Evolutionary conservation across 139 green algal species (phyloP).

Genomic region (Tetradesmus obliquus): DNA sequence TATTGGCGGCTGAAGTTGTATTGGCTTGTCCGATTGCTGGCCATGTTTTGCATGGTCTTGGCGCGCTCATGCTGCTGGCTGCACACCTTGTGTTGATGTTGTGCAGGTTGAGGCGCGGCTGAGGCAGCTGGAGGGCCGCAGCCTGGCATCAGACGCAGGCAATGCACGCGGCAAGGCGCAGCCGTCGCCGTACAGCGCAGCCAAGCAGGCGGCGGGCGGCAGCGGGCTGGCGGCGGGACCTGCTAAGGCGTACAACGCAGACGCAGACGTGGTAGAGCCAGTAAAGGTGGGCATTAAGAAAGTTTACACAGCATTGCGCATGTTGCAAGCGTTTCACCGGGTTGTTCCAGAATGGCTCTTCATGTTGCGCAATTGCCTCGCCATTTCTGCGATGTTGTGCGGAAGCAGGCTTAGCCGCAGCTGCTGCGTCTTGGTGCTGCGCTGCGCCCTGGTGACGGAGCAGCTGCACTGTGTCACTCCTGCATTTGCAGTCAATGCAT

Average conservation of each 20-base stretch:
- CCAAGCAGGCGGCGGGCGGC: conserved; percentile 58
- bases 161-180: conserved; percentile 64
- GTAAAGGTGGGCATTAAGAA: conserved; percentile 40
- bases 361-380: not conserved
- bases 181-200: conserved; percentile 76
- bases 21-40: not conserved
- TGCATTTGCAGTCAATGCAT: not conserved
- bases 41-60: not conserved
- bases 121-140: conserved; percentile 92
- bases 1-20: not conserved
- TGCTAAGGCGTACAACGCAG: conserved; percentile 87
- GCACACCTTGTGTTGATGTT: not conserved
- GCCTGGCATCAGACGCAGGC: conserved; percentile 69
- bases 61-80: not conserved
- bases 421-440: not conserved
- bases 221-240: conserved; percentile 55
- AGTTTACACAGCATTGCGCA: not conserved
- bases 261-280: conserved; percentile 75
- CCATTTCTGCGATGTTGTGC: not conserved
- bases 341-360: not conserved
- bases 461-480: not conserved
- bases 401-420: not conserved
- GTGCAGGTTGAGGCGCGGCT: conserved; percentile 92
- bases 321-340: not conserved
- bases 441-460: not conserved